These are phyloP conservation scores for Conoideocrella luteorostrata DNA, from an alignment of 2,329 filamentous ascomycete species.

Conservation along the genomic window DNA sequence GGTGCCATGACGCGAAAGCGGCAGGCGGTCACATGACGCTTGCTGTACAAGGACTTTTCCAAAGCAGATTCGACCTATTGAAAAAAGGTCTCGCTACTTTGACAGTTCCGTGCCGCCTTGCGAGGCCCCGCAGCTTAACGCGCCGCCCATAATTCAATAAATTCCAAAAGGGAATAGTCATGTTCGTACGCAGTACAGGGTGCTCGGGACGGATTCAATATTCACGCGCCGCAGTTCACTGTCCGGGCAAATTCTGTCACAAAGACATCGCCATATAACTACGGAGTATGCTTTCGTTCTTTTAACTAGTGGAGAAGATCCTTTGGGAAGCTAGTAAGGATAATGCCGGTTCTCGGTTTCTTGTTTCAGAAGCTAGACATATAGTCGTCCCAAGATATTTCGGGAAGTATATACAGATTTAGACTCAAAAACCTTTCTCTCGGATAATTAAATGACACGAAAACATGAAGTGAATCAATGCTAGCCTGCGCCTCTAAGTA, in stretches of 20 bases:
- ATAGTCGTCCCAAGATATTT: neutral
- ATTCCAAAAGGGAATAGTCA: neutral
- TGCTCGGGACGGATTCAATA: too few species aligned
- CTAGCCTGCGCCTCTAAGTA: slow-evolving; percentile 15
- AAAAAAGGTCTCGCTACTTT: neutral
- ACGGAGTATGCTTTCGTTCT: neutral
- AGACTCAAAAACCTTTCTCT: neutral
- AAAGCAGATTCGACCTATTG: accelerated
- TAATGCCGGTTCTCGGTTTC: too few species aligned
- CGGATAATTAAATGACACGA: neutral
- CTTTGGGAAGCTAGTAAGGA: too few species aligned
- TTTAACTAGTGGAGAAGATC: too few species aligned
- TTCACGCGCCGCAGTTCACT: too few species aligned
- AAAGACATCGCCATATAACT: neutral
- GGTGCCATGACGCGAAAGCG: slow-evolving; percentile 26
- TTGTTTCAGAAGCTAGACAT: neutral
- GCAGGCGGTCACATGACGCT: slow-evolving; percentile 29
- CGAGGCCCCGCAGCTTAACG: too few species aligned
- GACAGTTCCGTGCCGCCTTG: too few species aligned
- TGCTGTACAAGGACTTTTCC: neutral
- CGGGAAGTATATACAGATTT: slow-evolving; percentile 7
- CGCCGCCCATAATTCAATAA: too few species aligned
- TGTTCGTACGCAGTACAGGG: neutral
- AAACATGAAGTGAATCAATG: slow-evolving; percentile 9
- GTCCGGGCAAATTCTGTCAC: too few species aligned